phyloP scores from a whole-genome alignment of 164 flowering plant species.

The Litsea cubeba region DNA sequence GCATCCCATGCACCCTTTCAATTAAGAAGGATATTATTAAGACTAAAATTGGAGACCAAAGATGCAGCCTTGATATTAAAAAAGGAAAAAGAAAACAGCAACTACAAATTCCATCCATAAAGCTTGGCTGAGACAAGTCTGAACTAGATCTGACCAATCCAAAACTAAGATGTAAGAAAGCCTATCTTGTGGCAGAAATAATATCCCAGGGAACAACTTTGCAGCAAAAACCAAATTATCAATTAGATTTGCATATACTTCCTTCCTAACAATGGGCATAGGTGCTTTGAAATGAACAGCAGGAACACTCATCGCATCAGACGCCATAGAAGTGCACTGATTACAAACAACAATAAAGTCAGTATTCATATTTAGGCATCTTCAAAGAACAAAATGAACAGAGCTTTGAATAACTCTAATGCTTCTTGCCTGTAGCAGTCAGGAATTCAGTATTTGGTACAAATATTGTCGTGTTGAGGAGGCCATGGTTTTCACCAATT shows the following conservation, averaged over 20 bases:
- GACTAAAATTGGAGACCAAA: too few relatives aligned
- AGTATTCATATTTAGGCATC: neutral
- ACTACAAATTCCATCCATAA: neutral
- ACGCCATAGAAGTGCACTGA: conserved; percentile 88
- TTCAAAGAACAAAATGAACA: neutral
- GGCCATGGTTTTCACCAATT: conserved; percentile 87
- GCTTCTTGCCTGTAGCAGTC: conserved; percentile 69
- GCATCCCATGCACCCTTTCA: too few relatives aligned
- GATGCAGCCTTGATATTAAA: neutral
- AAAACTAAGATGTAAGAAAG: too few relatives aligned
- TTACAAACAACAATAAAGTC: conserved; percentile 4
- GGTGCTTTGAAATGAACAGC: conserved; percentile 40
- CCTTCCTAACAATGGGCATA: conserved; percentile 88
- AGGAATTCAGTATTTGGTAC: conserved; percentile 55
- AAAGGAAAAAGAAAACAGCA: neutral
- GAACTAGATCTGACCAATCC: too few relatives aligned
- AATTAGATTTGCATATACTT: conserved; percentile 41
- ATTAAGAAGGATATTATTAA: too few relatives aligned
- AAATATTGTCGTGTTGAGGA: conserved; percentile 33
- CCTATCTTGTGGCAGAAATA: neutral
- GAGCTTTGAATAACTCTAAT: conserved; percentile 5
- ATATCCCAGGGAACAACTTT: too few relatives aligned
- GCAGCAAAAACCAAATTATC: neutral
- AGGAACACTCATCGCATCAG: conserved; percentile 81
- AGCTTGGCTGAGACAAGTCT: neutral